These are phyloP conservation scores for Mortierella polycephala DNA, from an alignment of 371 early-diverging fungal species.

Conservation along the genomic window DNA sequence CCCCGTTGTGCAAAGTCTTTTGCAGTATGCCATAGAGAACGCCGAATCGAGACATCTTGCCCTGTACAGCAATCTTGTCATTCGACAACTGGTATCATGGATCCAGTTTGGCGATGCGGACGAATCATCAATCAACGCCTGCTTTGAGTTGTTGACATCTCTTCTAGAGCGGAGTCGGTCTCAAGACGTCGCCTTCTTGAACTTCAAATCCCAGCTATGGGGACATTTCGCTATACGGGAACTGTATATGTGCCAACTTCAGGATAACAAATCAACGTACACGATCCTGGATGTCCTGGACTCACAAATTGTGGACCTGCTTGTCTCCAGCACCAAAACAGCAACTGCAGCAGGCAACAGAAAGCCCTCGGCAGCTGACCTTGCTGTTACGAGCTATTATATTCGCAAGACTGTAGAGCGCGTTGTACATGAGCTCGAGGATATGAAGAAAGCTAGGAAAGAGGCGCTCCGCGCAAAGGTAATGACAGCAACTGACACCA, in stretches of 20 bases:
- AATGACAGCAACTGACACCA: background rate
- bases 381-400: conserved; percentile 11
- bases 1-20: conserved; percentile 22
- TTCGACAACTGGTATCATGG: conserved; percentile 51
- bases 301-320: conserved; percentile 24
- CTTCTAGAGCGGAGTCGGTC: conserved; percentile 24
- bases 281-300: conserved; percentile 17
- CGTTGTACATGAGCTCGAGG: conserved; percentile 35
- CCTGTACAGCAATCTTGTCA: conserved; percentile 40
- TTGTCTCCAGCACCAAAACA: conserved; percentile 28
- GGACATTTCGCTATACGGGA: conserved; percentile 31
- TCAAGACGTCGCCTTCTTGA: conserved; percentile 7
- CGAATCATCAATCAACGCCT: conserved; percentile 10
- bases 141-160: conserved; percentile 52
- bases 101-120: conserved; percentile 10
- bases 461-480: conserved; percentile 30
- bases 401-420: conserved; percentile 44
- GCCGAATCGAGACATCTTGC: conserved; percentile 41
- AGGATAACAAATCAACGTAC: background rate
- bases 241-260: conserved; percentile 22
- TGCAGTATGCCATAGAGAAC: conserved; percentile 40
- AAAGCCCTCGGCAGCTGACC: conserved; percentile 6
- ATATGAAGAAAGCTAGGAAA: conserved; percentile 13
- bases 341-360: conserved; percentile 1
- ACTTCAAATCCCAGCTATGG: conserved; percentile 32